Conservation (phyloP, 2,329 filamentous ascomycete genomes). For the Coniochaeta sp. region DNA sequence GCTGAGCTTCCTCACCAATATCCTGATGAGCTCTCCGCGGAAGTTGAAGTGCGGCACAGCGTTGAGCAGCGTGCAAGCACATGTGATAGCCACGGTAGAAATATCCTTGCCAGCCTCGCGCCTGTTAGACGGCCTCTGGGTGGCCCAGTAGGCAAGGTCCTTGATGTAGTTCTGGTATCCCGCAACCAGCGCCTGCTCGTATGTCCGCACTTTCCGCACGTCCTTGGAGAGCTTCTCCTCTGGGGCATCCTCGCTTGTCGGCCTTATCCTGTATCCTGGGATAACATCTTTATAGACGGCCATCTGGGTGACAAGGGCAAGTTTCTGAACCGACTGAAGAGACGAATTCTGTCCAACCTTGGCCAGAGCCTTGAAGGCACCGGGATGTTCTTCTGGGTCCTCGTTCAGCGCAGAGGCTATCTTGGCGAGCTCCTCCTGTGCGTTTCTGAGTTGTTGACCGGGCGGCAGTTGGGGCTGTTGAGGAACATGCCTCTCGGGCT, state of each 20-base stretch:
- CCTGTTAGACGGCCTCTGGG: constrained; percentile 36
- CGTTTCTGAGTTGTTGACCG: constrained; percentile 72
- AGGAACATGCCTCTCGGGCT: constrained; percentile 31
- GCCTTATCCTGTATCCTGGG: constrained; percentile 89
- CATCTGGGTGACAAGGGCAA: constrained; percentile 79
- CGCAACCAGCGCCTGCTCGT: constrained; percentile 79
- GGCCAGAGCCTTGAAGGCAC: constrained; percentile 69
- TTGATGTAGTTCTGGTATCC: constrained; percentile 83
- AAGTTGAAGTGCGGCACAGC: constrained; percentile 97
- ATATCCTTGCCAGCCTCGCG: constrained; percentile 40
- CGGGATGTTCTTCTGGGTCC: constrained; percentile 83
- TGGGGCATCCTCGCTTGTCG: constrained; percentile 66
- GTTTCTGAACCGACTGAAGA: constrained; percentile 71
- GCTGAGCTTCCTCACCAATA: constrained; percentile 78
- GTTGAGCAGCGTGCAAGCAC: constrained; percentile 72
- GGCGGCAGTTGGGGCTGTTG: constrained; percentile 61
- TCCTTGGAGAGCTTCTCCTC: constrained; percentile 86
- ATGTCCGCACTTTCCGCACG: constrained; percentile 71
- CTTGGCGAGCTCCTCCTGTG: constrained; percentile 87
- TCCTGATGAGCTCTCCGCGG: constrained; percentile 77
- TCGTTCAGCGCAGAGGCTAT: constrained; percentile 79
- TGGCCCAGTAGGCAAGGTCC: constrained; percentile 62
- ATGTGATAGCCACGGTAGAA: constrained; percentile 72
- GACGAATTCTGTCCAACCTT: constrained; percentile 60
- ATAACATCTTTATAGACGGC: constrained; percentile 94